Conservation (phyloP, 2,329 filamentous ascomycete species). For the Microsporum audouinii region DNA sequence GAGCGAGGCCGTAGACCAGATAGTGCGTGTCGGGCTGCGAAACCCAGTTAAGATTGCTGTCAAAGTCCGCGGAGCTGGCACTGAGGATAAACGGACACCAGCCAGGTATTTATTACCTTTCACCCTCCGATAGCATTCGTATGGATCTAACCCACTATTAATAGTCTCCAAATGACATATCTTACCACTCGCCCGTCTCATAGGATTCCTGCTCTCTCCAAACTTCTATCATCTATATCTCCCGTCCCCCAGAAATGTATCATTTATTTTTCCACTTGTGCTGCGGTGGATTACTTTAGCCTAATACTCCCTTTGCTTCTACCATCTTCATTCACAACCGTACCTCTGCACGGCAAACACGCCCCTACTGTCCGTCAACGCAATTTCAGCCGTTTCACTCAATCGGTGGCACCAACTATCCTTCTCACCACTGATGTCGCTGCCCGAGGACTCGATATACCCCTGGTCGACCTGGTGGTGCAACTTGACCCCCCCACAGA, state of each 20-base stretch:
- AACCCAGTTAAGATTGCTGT: conserved; percentile 94
- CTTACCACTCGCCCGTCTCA: conserved; percentile 62
- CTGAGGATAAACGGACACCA: conserved; percentile 76
- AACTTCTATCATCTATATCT: conserved; percentile 58
- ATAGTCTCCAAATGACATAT: conserved; percentile 77
- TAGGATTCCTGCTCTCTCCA: conserved; percentile 64
- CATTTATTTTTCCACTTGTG: conserved; percentile 86
- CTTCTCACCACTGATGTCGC: conserved; percentile 89
- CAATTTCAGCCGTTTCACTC: conserved; percentile 73
- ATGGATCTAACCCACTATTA: not conserved
- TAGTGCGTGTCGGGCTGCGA: conserved; percentile 79
- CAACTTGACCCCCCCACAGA: conserved; percentile 79
- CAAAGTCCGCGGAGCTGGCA: conserved; percentile 68
- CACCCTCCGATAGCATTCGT: not conserved
- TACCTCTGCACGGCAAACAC: conserved; percentile 86
- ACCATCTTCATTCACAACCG: conserved; percentile 53
- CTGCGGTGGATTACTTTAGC: conserved; percentile 88
- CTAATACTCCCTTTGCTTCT: conserved; percentile 64
- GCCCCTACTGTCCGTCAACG: conserved; percentile 75
- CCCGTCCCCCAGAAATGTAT: conserved; percentile 73
- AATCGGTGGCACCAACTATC: conserved; percentile 61
- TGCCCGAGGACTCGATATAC: conserved; percentile 81
- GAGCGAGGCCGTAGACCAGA: conserved; percentile 86
- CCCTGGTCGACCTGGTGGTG: conserved; percentile 79
- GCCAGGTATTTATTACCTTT: conserved; percentile 43